Evolutionary conservation across 768 basidiomycete genomes (phyloP), one percentile per base, ranked within the genome.

Genomic region (Cantharellus cinnabarinus): DNA sequence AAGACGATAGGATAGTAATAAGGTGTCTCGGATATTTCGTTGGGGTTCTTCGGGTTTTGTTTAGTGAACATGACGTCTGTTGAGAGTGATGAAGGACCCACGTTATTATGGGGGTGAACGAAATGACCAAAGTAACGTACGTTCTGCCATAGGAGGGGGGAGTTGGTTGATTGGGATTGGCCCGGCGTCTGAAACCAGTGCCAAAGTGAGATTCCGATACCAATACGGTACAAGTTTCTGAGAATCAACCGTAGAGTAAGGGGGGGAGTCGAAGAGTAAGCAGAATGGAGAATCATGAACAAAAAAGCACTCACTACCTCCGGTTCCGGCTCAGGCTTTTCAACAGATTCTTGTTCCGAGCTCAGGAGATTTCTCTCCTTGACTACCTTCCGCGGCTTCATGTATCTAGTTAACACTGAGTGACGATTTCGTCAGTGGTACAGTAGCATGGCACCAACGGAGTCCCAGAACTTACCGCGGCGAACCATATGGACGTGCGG

Each of bases 1-100:
- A 85, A 98, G 42, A 97, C 67, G 60, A 93, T 81, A 4, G 94
- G 94, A 65, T 81, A 85, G 62, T 75, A 79, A 2, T 79, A 85
- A 61, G 75, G 76, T 2, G 20, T 29, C 20, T 29, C 20, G 20
- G 20, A 29, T 29, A 74, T 76, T 3, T 83, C 82, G 34, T 79
- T 78, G 42, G 76, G 70, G 62, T 88, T 85, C 42, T 84, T 79
- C 59, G 20, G 20, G 20, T 29, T 29, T 29, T 29, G 20, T 29
- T 29, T 29, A 29, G 20, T 72, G 44, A 90, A 67, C 57, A 79
- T 71, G 52, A 90, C 68, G 68, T 86, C 86, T 85, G 5, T 35
- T 29, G 20, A 29, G 20, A 29, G 20, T 29, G 1, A 29, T 29
- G 20, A 29, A 29, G 20, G 20, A 29, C 20, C 20, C 20, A 29